These are phyloP conservation scores for Tolypocladium cylindrosporum DNA, from an alignment of 2,329 filamentous ascomycete genomes.

Conservation along the genomic window DNA sequence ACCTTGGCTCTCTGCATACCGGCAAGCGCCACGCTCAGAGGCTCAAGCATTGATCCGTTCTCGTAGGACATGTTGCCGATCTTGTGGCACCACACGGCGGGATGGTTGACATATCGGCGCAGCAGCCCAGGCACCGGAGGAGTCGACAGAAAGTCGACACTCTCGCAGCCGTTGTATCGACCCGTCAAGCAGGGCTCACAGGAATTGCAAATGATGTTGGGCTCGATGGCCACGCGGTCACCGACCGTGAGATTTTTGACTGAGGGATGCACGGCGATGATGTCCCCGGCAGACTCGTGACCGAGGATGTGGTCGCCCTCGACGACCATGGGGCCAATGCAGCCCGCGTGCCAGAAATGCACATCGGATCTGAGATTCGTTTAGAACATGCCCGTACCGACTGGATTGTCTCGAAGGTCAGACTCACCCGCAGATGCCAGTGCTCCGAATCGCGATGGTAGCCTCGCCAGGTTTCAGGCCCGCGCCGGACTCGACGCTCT, in stretches of 20 bases:
- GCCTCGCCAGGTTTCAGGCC: conserved; percentile 74
- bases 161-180: conserved; percentile 89
- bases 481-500: conserved; percentile 59
- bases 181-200: conserved; percentile 90
- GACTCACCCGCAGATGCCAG: conserved; percentile 83
- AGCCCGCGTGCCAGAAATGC: conserved; percentile 94
- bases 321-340: conserved; percentile 95
- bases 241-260: conserved; percentile 71
- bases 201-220: conserved; percentile 81
- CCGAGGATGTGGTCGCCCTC: conserved; percentile 81
- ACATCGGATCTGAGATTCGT: conserved; percentile 62
- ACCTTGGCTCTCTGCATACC: conserved; percentile 77
- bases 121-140: conserved; percentile 82
- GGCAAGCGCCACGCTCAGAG: conserved; percentile 78
- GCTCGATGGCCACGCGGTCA: conserved; percentile 89
- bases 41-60: conserved; percentile 83
- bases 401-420: neutral
- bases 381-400: conserved; percentile 7
- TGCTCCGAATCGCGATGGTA: conserved; percentile 81
- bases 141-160: conserved; percentile 78
- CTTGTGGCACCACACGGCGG: conserved; percentile 91
- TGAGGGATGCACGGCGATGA: conserved; percentile 73
- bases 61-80: conserved; percentile 88
- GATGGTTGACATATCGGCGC: conserved; percentile 89
- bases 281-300: conserved; percentile 81